Conservation (phyloP, 1,284 basidiomycete species). For the Erythrobasidium hasegawianum region DNA sequence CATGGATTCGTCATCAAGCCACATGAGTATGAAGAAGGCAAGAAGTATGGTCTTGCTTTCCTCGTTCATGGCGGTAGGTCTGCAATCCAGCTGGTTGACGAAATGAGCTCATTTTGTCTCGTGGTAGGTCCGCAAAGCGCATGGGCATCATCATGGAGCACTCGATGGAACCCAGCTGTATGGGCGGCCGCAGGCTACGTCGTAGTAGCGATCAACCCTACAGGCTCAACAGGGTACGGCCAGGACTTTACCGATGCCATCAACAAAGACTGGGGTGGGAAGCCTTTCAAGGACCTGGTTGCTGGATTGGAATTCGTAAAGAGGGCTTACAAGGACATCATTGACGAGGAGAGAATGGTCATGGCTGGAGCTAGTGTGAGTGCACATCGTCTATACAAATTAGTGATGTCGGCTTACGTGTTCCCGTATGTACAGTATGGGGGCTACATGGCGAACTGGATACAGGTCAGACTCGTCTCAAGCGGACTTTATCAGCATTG, state of each 20-base stretch:
- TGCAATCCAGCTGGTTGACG: not conserved
- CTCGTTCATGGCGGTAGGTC: slow-evolving; percentile 66
- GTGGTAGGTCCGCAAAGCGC: slow-evolving; percentile 22
- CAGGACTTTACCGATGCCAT: slow-evolving; percentile 69
- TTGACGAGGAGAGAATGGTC: slow-evolving; percentile 70
- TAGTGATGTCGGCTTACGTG: not conserved
- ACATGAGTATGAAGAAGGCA: slow-evolving; percentile 58
- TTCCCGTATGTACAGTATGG: not conserved
- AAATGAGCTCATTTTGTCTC: not conserved
- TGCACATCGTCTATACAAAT: not conserved
- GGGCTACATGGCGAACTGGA: slow-evolving; percentile 65
- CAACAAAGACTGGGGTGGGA: slow-evolving; percentile 65
- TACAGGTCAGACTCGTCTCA: no score
- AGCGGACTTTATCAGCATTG: no score
- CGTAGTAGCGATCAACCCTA: slow-evolving; percentile 77
- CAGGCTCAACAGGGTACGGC: slow-evolving; percentile 70
- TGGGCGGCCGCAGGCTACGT: slow-evolving; percentile 64
- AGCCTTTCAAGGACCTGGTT: slow-evolving; percentile 51
- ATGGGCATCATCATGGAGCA: slow-evolving; percentile 23
- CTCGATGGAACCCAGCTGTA: slow-evolving; percentile 61
- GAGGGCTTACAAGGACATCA: slow-evolving; percentile 52
- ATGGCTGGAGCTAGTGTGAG: slow-evolving; percentile 22
- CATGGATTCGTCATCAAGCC: slow-evolving; percentile 82
- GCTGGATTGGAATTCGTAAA: slow-evolving; percentile 43
- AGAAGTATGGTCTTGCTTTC: slow-evolving; percentile 69